These are phyloP conservation scores for Phytophthora lateralis DNA, from an alignment of 352 stramenopile genomes.

Conservation along the genomic window DNA sequence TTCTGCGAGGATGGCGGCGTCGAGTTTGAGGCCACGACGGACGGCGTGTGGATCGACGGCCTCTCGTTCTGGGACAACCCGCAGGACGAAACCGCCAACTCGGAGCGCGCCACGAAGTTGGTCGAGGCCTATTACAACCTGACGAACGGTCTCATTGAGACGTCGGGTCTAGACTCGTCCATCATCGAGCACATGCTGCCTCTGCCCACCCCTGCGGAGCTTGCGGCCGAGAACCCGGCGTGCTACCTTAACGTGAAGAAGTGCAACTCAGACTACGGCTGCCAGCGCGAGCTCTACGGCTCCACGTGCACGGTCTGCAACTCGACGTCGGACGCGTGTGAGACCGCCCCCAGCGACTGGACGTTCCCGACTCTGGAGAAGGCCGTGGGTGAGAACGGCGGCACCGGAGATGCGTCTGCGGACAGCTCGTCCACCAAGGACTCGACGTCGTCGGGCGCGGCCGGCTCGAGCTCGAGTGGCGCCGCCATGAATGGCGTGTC, in stretches of 20 bases:
- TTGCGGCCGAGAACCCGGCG: slow-evolving; percentile 58
- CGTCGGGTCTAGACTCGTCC: slow-evolving; percentile 38
- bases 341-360: slow-evolving; percentile 47
- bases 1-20: slow-evolving; percentile 69
- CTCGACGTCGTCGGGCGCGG: slow-evolving; percentile 25
- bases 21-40: slow-evolving; percentile 55
- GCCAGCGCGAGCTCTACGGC: slow-evolving; percentile 63
- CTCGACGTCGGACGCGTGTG: slow-evolving; percentile 46
- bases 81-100: slow-evolving; percentile 62
- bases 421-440: slow-evolving; percentile 35
- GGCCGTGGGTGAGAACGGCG: slow-evolving; percentile 54
- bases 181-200: slow-evolving; percentile 54
- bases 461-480: slow-evolving; percentile 23
- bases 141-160: slow-evolving; percentile 42
- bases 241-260: slow-evolving; percentile 72
- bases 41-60: slow-evolving; percentile 54
- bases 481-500: slow-evolving; percentile 31
- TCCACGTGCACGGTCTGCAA: slow-evolving; percentile 71
- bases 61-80: slow-evolving; percentile 76
- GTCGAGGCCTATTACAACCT: slow-evolving; percentile 64
- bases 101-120: slow-evolving; percentile 49
- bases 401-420: slow-evolving; percentile 45
- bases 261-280: slow-evolving; percentile 59
- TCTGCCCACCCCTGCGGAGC: slow-evolving; percentile 53
- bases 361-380: slow-evolving; percentile 55